Evolutionary conservation across 1,284 basidiomycete species (phyloP).

Genomic region (Xerocomus nothofagi): DNA sequence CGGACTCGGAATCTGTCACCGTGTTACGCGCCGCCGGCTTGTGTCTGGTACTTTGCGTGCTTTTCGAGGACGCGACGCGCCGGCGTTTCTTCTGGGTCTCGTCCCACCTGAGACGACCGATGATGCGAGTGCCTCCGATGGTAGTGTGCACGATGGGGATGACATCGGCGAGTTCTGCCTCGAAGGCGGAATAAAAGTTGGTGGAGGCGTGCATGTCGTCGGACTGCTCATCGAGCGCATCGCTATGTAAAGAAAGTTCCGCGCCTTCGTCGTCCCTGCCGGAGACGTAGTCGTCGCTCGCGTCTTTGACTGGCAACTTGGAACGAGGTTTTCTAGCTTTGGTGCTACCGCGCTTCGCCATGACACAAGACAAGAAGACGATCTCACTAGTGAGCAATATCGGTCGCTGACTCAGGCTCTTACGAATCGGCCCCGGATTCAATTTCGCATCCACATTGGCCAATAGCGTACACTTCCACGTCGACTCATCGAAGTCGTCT

Average conservation of each 20-base stretch:
- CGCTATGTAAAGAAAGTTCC: conserved; percentile 40
- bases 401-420: background rate
- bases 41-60: conserved; percentile 3
- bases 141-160: conserved; percentile 97
- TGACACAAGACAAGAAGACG: background rate
- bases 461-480: no score
- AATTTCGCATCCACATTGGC: no score
- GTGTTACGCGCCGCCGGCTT: conserved; percentile 3
- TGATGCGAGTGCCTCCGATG: conserved; percentile 93
- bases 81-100: conserved; percentile 19
- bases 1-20: conserved; percentile 11
- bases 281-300: conserved; percentile 12
- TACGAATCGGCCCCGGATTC: no score
- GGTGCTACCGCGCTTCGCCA: conserved; percentile 19
- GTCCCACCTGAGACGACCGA: conserved; percentile 89
- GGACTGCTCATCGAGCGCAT: conserved; percentile 48
- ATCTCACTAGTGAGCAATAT: no score
- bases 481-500: no score
- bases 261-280: conserved; percentile 13
- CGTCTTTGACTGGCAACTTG: conserved; percentile 8
- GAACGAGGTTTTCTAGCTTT: conserved; percentile 9
- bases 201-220: conserved; percentile 81
- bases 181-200: conserved; percentile 98
- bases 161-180: conserved; percentile 91
- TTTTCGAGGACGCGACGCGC: conserved; percentile 15